Evolutionary conservation across 164 flowering plant species (phyloP).

Genomic region (Aristolochia californica): DNA sequence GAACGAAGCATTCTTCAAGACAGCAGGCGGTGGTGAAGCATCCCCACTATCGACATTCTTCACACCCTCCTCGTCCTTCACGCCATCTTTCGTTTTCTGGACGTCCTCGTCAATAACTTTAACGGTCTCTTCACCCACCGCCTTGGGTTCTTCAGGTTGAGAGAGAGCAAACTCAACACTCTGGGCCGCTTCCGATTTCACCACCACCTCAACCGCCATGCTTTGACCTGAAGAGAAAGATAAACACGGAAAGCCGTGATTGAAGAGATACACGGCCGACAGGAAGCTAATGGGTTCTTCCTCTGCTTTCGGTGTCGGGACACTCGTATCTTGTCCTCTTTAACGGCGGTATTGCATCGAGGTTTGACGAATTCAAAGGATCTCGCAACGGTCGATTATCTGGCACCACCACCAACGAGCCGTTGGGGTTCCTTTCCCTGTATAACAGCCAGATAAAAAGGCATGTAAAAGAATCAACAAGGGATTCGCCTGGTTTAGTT

Average conservation of each 20-base stretch:
- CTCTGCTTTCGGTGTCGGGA: neutral
- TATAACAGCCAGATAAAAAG: constrained; percentile 19
- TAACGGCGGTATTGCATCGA: constrained; percentile 27
- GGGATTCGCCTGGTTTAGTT: too few relatives aligned
- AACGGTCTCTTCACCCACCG: neutral
- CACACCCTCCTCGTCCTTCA: neutral
- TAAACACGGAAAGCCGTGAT: neutral
- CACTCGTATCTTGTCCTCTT: neutral
- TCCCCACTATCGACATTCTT: constrained; percentile 4
- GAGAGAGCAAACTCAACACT: constrained; percentile 5
- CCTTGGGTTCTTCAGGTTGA: constrained; percentile 1
- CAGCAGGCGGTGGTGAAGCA: constrained; percentile 8
- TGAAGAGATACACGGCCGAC: too few relatives aligned
- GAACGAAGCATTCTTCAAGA: constrained; percentile 45
- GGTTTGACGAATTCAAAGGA: constrained; percentile 7
- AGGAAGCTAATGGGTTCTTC: too few relatives aligned
- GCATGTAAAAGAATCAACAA: neutral
- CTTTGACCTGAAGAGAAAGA: neutral
- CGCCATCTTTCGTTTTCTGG: constrained; percentile 8
- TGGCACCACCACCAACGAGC: constrained; percentile 35
- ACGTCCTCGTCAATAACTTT: neutral
- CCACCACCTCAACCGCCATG: constrained; percentile 5
- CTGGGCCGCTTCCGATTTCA: constrained; percentile 8
- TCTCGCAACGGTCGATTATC: constrained; percentile 34
- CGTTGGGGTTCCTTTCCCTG: constrained; percentile 26